Evolutionary conservation across 306 rosid species (phyloP).

Genomic region (Glycine soja): DNA sequence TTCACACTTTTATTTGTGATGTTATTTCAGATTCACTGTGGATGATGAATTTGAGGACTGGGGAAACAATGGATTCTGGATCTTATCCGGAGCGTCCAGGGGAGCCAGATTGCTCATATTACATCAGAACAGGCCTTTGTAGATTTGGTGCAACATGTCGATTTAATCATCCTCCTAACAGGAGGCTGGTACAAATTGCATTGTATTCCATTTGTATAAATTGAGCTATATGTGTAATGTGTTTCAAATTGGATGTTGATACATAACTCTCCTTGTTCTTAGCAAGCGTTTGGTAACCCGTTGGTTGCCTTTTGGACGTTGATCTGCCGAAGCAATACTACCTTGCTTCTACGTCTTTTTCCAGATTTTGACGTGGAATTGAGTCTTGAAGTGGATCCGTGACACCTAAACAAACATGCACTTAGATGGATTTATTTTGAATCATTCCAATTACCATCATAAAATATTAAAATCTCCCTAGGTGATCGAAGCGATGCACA

Average conservation of each 20-base stretch:
- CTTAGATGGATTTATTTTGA: background rate
- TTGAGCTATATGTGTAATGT: background rate
- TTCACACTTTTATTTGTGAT: background rate
- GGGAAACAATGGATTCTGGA: conserved; percentile 81
- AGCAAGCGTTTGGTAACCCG: no score
- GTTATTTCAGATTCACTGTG: conserved; percentile 76
- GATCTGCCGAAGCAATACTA: no score
- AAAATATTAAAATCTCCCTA: no score
- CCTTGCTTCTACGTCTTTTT: no score
- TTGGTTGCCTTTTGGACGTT: no score
- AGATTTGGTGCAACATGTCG: conserved; percentile 92
- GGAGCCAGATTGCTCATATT: conserved; percentile 93
- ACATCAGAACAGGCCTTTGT: conserved; percentile 92
- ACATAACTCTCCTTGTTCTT: conserved; percentile 3
- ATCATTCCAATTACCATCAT: no score
- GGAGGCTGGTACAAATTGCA: conserved; percentile 68
- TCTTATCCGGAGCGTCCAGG: conserved; percentile 85
- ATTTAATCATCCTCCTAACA: conserved; percentile 91
- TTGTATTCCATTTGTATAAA: background rate
- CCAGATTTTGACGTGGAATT: no score
- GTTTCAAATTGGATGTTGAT: conserved; percentile 30
- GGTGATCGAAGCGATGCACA: background rate
- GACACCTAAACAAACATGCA: no score
- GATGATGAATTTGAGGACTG: conserved; percentile 76
- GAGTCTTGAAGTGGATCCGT: no score